phyloP scores from a whole-genome alignment of 2,329 filamentous ascomycete species.

The Curvularia eragrostidis region DNA sequence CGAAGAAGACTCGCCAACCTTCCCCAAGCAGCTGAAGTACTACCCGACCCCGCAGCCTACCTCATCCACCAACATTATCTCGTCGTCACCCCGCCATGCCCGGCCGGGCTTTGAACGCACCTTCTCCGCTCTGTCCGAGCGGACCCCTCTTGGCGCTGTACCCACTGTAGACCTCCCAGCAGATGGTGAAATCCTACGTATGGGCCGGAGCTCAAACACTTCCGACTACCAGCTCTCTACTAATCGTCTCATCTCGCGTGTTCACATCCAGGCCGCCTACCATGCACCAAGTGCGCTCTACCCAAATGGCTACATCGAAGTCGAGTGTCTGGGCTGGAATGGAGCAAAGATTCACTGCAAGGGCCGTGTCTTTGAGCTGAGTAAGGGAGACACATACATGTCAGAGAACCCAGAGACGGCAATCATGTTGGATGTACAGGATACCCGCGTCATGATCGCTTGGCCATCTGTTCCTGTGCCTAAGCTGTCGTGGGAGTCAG shows the following conservation, averaged over 20 bases:
- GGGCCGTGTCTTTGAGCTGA: conserved; percentile 82
- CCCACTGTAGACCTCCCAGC: conserved; percentile 81
- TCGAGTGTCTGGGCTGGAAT: conserved; percentile 95
- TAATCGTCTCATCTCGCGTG: conserved; percentile 89
- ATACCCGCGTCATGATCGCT: conserved; percentile 84
- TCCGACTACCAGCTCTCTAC: conserved; percentile 94
- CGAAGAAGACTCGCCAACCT: conserved; percentile 56
- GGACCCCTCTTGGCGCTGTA: conserved; percentile 81
- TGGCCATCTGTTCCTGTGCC: conserved; percentile 76
- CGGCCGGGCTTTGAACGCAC: conserved; percentile 65
- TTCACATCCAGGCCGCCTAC: conserved; percentile 89
- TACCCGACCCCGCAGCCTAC: conserved; percentile 96
- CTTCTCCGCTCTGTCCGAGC: conserved; percentile 70
- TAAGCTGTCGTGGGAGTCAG: conserved; percentile 55
- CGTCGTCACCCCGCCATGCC: conserved; percentile 67
- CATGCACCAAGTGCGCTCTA: conserved; percentile 71
- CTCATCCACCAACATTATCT: conserved; percentile 89
- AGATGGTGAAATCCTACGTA: conserved; percentile 80
- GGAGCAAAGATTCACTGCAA: conserved; percentile 92
- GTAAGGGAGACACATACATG: conserved; percentile 86
- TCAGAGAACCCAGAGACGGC: conserved; percentile 87
- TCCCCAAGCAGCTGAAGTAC: conserved; percentile 62
- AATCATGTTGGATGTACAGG: conserved; percentile 95
- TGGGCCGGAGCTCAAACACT: conserved; percentile 93
- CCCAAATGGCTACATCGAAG: conserved; percentile 79